phyloP scores from a whole-genome alignment of 768 basidiomycete genomes.

The Imleria badia region DNA sequence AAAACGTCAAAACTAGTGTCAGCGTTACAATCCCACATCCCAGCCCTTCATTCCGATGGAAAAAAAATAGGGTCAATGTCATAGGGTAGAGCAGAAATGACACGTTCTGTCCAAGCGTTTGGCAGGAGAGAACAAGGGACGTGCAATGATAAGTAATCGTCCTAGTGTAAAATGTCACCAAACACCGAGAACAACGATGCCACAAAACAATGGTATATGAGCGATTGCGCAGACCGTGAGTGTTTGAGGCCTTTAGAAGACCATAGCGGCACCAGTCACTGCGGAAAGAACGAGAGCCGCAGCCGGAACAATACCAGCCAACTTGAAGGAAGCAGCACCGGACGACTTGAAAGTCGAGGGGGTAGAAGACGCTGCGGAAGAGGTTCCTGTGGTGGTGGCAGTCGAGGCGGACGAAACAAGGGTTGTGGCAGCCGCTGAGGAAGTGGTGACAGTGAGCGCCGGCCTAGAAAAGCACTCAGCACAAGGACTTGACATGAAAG shows the following conservation, averaged over 20 bases:
- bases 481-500: too few relatives aligned
- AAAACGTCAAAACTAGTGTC: not conserved
- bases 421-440: too few relatives aligned
- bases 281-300: slow-evolving; percentile 43
- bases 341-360: slow-evolving; percentile 19
- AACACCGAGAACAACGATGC: slow-evolving; percentile 7
- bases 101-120: slow-evolving; percentile 19
- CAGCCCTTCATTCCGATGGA: not conserved
- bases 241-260: slow-evolving; percentile 39
- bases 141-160: slow-evolving; percentile 8
- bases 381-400: not conserved
- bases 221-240: not conserved
- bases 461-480: too few relatives aligned
- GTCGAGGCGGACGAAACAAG: too few relatives aligned
- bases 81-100: slow-evolving; percentile 5
- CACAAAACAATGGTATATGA: slow-evolving; percentile 16
- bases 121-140: slow-evolving; percentile 9
- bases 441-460: too few relatives aligned
- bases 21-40: too few relatives aligned
- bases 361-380: slow-evolving; percentile 21
- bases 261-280: slow-evolving; percentile 47
- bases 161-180: slow-evolving; percentile 18
- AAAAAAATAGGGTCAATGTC: not conserved
- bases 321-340: slow-evolving; percentile 35
- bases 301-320: slow-evolving; percentile 32